Evolutionary conservation across 345 rosid species (phyloP).

Genomic region (Rubroshorea leprosula): DNA sequence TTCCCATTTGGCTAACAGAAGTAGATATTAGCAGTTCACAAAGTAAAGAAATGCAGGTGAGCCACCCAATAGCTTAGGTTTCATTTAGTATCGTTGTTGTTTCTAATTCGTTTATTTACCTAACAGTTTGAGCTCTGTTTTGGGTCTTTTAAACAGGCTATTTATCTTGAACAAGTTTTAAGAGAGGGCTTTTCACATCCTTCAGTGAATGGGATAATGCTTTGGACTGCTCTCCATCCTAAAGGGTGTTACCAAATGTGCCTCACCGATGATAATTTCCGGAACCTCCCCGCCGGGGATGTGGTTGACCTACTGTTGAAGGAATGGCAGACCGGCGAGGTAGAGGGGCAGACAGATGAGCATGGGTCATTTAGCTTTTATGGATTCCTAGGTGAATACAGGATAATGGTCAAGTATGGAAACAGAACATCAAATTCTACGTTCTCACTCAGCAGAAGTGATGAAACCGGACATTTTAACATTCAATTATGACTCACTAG

Average conservation of each 20-base stretch:
- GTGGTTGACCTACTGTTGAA: slow-evolving; percentile 50
- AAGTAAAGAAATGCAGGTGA: slow-evolving; percentile 52
- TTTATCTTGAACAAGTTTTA: slow-evolving; percentile 60
- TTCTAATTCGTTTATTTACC: too few relatives aligned
- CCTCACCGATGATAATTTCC: slow-evolving; percentile 48
- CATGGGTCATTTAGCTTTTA: slow-evolving; percentile 57
- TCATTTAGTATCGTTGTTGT: too few relatives aligned
- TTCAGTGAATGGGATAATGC: slow-evolving; percentile 69
- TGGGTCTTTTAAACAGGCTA: slow-evolving; percentile 33
- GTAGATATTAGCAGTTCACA: slow-evolving; percentile 50
- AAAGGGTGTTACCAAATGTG: slow-evolving; percentile 87
- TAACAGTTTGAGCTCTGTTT: too few relatives aligned
- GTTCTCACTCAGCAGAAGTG: slow-evolving; percentile 34
- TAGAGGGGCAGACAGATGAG: slow-evolving; percentile 36
- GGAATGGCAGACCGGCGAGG: slow-evolving; percentile 51
- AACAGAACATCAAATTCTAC: slow-evolving; percentile 38
- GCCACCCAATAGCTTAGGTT: too few relatives aligned
- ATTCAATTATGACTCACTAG: slow-evolving; percentile 24
- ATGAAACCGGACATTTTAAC: slow-evolving; percentile 60
- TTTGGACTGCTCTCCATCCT: slow-evolving; percentile 80
- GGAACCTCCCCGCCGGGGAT: slow-evolving; percentile 70
- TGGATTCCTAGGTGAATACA: slow-evolving; percentile 73
- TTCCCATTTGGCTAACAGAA: slow-evolving; percentile 92
- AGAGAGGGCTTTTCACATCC: slow-evolving; percentile 92
- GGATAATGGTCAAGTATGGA: slow-evolving; percentile 24